Percentiles rank a stretch among this genome's conserved stretches.
Evolutionary conservation across 371 early-diverging fungal genomes (phyloP).

Genomic region (Zancudomyces culisetae): DNA sequence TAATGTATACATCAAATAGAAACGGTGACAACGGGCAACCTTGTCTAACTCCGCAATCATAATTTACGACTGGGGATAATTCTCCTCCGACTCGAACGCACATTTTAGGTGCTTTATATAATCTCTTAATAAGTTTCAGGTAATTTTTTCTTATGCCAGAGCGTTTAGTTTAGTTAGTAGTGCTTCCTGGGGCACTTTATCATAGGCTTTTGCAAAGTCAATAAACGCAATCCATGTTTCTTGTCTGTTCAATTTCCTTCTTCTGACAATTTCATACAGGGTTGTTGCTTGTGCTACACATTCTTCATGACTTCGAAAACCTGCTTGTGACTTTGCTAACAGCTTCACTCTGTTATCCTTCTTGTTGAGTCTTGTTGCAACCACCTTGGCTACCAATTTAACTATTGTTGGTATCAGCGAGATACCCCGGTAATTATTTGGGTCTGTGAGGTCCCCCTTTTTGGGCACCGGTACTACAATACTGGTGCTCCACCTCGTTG

Average conservation of each 20-base stretch:
- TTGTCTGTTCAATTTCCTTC: not conserved
- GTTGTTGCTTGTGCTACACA: conserved; percentile 1
- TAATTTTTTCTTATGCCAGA: not conserved
- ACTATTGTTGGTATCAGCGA: not conserved
- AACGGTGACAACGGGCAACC: not conserved
- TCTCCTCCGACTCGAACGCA: not conserved
- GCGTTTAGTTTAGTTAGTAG: not conserved
- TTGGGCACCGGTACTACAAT: not conserved
- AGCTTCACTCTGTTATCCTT: not conserved
- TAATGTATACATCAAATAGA: not conserved
- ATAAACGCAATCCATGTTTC: not conserved
- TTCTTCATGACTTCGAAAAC: not conserved
- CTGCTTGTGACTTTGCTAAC: not conserved
- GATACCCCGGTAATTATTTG: not conserved
- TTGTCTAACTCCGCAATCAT: not conserved
- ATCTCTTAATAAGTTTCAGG: not conserved
- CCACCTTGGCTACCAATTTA: not conserved
- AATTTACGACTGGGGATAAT: not conserved
- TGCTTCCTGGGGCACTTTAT: not conserved
- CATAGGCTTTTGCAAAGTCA: not conserved
- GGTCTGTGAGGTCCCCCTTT: not conserved
- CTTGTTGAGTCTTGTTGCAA: not conserved
- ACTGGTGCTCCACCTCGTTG: not conserved
- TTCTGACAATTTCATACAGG: not conserved
- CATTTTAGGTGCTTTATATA: not conserved